phyloP scores from a whole-genome alignment of 225 moss, liverwort and hornwort species.

The Bryoerythrophyllum caledonicum region DNA sequence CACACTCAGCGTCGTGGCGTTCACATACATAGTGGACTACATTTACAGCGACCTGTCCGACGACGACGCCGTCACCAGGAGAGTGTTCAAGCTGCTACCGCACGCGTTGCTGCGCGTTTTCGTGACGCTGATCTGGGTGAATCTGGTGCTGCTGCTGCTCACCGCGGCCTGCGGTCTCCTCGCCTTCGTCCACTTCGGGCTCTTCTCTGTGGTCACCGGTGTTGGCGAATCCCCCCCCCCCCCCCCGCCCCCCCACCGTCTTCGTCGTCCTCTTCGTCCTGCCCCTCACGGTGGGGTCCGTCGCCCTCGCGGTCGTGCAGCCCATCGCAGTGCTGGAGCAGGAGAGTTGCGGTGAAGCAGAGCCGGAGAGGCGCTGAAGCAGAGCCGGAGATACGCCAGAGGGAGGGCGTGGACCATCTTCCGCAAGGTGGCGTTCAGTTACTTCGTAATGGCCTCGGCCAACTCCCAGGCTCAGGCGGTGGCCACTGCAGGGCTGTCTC shows the following conservation, averaged over 20 bases:
- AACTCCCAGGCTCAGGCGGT: too few species aligned
- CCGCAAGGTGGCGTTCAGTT: rapidly evolving
- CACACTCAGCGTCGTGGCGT: background rate
- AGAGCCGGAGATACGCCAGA: background rate
- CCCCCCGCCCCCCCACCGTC: background rate
- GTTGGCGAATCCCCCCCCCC: background rate
- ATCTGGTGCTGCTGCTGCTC: rapidly evolving
- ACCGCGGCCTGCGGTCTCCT: rapidly evolving
- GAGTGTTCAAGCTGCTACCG: background rate
- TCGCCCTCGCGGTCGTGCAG: background rate
- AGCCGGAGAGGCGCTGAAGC: slow-evolving; percentile 17
- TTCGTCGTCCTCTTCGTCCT: rapidly evolving
- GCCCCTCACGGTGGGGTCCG: rapidly evolving
- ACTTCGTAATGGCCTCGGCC: rapidly evolving
- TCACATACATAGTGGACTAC: background rate
- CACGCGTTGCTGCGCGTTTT: slow-evolving; percentile 12
- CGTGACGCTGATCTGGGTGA: background rate
- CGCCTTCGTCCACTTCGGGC: background rate
- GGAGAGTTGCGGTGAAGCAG: slow-evolving; percentile 1
- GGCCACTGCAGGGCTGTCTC: background rate
- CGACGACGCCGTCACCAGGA: background rate
- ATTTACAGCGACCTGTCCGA: background rate
- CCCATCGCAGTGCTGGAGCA: slow-evolving; percentile 22
- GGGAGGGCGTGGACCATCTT: background rate
- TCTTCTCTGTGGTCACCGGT: background rate